Conservation (phyloP, 1,139 yeast species). For the Saccharomyces hybrid region DNA sequence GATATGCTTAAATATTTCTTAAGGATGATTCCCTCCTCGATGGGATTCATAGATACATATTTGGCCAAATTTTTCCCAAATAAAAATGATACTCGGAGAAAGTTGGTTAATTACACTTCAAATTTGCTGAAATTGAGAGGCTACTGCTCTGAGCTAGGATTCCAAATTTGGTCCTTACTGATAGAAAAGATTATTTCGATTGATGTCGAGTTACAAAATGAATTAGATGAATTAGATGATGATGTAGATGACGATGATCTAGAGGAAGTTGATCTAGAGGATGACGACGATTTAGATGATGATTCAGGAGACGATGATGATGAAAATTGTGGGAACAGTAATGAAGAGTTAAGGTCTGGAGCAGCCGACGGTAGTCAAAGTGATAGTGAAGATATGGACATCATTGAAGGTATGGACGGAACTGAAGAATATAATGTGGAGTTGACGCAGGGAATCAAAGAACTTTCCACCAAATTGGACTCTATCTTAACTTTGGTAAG, state of each 20-base stretch:
- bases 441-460: slow-evolving; percentile 46
- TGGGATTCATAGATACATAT: slow-evolving; percentile 53
- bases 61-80: slow-evolving; percentile 68
- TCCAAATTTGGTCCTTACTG: slow-evolving; percentile 71
- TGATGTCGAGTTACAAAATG: slow-evolving; percentile 92
- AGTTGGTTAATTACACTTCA: slow-evolving; percentile 53
- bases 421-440: slow-evolving; percentile 41
- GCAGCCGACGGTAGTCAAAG: background rate
- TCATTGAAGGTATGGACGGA: slow-evolving; percentile 32
- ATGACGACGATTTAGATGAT: slow-evolving; percentile 27
- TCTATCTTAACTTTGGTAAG: slow-evolving; percentile 52
- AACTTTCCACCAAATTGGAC: slow-evolving; percentile 63
- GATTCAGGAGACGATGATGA: slow-evolving; percentile 20
- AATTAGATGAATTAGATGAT: slow-evolving; percentile 77
- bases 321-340: slow-evolving; percentile 21
- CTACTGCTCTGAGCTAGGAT: slow-evolving; percentile 70
- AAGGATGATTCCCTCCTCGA: slow-evolving; percentile 72
- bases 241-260: slow-evolving; percentile 58
- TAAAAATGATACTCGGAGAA: slow-evolving; percentile 53
- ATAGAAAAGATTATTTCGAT: slow-evolving; percentile 75
- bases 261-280: slow-evolving; percentile 31
- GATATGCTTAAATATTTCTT: slow-evolving; percentile 55
- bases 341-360: slow-evolving; percentile 9
- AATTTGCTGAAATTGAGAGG: slow-evolving; percentile 53
- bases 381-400: slow-evolving; percentile 32